Conservation (phyloP, 2,329 filamentous ascomycete genomes). For the Exophiala viscosa region DNA sequence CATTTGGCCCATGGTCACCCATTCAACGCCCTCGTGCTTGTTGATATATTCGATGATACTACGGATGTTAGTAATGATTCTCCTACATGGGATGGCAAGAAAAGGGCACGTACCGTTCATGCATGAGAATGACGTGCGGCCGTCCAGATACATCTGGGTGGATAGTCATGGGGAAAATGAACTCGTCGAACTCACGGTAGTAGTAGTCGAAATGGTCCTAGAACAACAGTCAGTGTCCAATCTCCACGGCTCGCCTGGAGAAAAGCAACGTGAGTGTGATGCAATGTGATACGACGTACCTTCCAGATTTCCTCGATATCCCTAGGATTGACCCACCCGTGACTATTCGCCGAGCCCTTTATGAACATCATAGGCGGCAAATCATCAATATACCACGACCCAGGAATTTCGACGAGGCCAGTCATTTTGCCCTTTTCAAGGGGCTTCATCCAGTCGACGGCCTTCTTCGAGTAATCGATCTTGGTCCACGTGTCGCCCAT, state of each 20-base stretch:
- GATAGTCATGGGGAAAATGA: constrained; percentile 73
- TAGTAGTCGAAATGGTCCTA: constrained; percentile 65
- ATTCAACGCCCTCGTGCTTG: constrained; percentile 50
- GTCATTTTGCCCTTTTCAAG: constrained; percentile 45
- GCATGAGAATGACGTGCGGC: constrained; percentile 70
- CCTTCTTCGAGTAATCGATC: constrained; percentile 43
- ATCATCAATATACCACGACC: constrained; percentile 43
- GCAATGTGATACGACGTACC: constrained; percentile 11
- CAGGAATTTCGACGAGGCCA: constrained; percentile 43
- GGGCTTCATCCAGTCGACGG: constrained; percentile 46
- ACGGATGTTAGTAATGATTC: not conserved
- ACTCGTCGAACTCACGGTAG: constrained; percentile 72
- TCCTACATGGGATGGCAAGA: not conserved
- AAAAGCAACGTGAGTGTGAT: not conserved
- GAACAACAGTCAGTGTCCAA: constrained; percentile 57
- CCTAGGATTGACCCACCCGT: constrained; percentile 58
- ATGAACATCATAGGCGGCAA: constrained; percentile 48
- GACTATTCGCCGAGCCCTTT: constrained; percentile 48
- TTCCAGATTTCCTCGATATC: constrained; percentile 55
- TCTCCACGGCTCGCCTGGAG: too few relatives aligned
- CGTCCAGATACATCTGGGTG: constrained; percentile 70
- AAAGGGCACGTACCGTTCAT: constrained; percentile 48
- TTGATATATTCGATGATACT: constrained; percentile 68
- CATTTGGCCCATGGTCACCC: constrained; percentile 62
- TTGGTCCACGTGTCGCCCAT: constrained; percentile 44